A percentile compares a stretch with the other conserved stretches of the same genome.
These are phyloP conservation scores for Trichosanthes cucumerina DNA, from an alignment of 306 rosid genomes.

Conservation along the genomic window DNA sequence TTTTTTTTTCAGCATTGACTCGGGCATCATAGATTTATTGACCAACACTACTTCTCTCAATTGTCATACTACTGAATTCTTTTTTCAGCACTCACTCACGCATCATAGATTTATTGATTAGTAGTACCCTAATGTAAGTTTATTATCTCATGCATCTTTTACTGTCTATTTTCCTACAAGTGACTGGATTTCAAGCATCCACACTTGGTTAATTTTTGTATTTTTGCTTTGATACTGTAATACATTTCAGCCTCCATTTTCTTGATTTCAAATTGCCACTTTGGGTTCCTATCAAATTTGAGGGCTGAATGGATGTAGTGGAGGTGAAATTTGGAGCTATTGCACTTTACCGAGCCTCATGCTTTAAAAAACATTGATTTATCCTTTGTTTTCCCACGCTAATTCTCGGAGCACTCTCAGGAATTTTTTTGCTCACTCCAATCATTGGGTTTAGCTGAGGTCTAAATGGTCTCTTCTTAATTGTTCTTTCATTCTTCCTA, in stretches of 20 bases:
- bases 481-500: not conserved
- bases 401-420: not conserved
- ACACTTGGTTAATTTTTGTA: not conserved
- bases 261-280: not conserved
- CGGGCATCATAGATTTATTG: no score
- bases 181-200: not conserved
- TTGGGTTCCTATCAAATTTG: not conserved
- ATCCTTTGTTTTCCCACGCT: not conserved
- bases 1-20: no score
- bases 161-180: not conserved
- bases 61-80: not conserved
- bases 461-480: not conserved
- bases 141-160: not conserved
- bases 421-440: not conserved
- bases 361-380: not conserved
- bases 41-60: no score
- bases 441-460: not conserved
- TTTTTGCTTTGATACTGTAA: no score
- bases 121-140: not conserved
- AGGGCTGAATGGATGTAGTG: not conserved
- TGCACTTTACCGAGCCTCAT: not conserved
- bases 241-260: not conserved
- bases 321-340: not conserved
- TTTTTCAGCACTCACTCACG: not conserved
- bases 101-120: not conserved